Evolutionary conservation across 2,329 filamentous ascomycete genomes (phyloP).

Genomic region (Sporothrix curviconia): DNA sequence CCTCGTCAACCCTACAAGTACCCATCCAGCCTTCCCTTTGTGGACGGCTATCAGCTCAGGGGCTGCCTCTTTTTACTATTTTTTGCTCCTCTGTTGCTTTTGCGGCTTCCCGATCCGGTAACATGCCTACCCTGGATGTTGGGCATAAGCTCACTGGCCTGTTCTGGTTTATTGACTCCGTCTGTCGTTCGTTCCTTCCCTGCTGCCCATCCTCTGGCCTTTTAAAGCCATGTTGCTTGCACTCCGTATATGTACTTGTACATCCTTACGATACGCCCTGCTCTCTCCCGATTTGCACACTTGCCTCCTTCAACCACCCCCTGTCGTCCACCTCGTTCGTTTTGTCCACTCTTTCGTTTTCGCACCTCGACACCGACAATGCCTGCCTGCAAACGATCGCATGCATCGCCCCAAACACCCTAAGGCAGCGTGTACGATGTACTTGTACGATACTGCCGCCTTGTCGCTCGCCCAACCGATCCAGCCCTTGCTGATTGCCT

Average conservation of each 20-base stretch:
- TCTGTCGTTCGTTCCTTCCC: background rate
- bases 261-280: too few species aligned
- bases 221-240: background rate
- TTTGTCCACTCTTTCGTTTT: background rate
- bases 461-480: background rate
- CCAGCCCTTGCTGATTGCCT: background rate
- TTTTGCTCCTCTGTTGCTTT: background rate
- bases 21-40: too few species aligned
- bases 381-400: slow-evolving; percentile 10
- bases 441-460: background rate
- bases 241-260: too few species aligned
- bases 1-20: too few species aligned
- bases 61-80: background rate
- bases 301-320: too few species aligned
- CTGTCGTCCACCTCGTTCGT: background rate
- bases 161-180: background rate
- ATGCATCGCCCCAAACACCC: slow-evolving; percentile 1
- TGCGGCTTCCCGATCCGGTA: background rate
- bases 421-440: background rate
- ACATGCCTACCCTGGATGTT: background rate
- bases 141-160: background rate
- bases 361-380: background rate
- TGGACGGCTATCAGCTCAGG: too few species aligned
- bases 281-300: too few species aligned
- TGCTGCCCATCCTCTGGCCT: background rate